A percentile compares a stretch with the other conserved stretches of the same genome.
phyloP scores from a whole-genome alignment of 768 basidiomycete species.

The Tricholoma flavovirens region DNA sequence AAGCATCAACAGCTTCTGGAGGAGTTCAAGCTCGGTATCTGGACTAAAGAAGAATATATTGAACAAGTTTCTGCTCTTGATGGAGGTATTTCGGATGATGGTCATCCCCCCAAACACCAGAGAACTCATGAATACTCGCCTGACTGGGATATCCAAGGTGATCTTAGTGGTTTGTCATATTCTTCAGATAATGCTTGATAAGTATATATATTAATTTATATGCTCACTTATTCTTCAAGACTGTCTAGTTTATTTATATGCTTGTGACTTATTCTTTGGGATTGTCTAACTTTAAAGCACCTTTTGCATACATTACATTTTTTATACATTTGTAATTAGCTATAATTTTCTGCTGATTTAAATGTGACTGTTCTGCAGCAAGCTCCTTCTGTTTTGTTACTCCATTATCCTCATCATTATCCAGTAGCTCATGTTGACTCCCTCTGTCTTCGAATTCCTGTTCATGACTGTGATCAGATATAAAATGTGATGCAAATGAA shows the following conservation, averaged over 20 bases:
- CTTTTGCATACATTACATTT: background rate
- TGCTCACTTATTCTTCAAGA: background rate
- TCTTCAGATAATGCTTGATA: background rate
- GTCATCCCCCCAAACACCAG: background rate
- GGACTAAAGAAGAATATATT: background rate
- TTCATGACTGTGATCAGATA: constrained; percentile 1
- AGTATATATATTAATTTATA: background rate
- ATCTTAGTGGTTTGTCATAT: background rate
- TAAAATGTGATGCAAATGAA: constrained; percentile 10
- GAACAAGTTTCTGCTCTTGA: background rate
- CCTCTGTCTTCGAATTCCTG: constrained; percentile 14
- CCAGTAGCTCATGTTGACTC: too few species aligned
- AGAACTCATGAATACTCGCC: background rate
- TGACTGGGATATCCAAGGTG: constrained; percentile 1
- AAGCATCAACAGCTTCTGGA: too few species aligned
- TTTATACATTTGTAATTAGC: constrained; percentile 6
- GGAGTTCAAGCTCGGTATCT: background rate
- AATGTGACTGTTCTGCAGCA: constrained; percentile 12
- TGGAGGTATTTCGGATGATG: background rate
- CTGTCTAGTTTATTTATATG: background rate
- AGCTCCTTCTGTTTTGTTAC: constrained; percentile 14
- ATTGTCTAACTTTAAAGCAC: background rate
- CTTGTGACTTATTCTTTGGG: too few species aligned
- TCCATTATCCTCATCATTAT: too few species aligned
- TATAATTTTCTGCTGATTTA: background rate